Evolutionary conservation across 805 yeast species (phyloP).

Genomic region (Diddensiella caesifluorescens): DNA sequence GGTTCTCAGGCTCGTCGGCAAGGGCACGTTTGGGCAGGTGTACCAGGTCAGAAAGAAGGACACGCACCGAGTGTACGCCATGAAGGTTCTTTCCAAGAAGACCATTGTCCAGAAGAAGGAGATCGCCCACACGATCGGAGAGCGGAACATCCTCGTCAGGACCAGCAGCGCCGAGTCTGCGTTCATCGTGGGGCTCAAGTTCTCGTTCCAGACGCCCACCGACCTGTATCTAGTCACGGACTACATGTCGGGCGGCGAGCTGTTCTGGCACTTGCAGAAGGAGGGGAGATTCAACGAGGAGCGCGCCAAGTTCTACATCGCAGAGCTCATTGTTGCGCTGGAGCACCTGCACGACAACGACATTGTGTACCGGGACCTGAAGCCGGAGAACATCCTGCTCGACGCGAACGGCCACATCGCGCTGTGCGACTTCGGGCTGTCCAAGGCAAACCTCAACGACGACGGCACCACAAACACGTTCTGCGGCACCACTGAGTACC

Average conservation of each 20-base stretch:
- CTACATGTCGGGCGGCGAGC: conserved; percentile 97
- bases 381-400: conserved; percentile 90
- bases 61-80: conserved; percentile 87
- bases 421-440: conserved; percentile 92
- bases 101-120: conserved; percentile 95
- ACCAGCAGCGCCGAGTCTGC: conserved; percentile 84
- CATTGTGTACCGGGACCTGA: conserved; percentile 92
- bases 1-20: conserved; percentile 82
- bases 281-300: conserved; percentile 93
- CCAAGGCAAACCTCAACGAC: conserved; percentile 82
- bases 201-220: conserved; percentile 91
- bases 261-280: conserved; percentile 94
- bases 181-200: conserved; percentile 93
- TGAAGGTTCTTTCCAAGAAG: conserved; percentile 93
- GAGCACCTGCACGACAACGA: conserved; percentile 94
- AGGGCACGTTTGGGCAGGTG: conserved; percentile 97
- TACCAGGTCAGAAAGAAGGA: conserved; percentile 92
- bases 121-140: conserved; percentile 97
- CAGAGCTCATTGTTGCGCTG: conserved; percentile 86
- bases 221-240: conserved; percentile 93
- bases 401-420: conserved; percentile 98
- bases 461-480: conserved; percentile 93
- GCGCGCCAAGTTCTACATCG: conserved; percentile 94
- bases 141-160: conserved; percentile 87
- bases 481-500: conserved; percentile 97